Conservation (phyloP, 352 stramenopile species). For the Elongisporangium undulatum region DNA sequence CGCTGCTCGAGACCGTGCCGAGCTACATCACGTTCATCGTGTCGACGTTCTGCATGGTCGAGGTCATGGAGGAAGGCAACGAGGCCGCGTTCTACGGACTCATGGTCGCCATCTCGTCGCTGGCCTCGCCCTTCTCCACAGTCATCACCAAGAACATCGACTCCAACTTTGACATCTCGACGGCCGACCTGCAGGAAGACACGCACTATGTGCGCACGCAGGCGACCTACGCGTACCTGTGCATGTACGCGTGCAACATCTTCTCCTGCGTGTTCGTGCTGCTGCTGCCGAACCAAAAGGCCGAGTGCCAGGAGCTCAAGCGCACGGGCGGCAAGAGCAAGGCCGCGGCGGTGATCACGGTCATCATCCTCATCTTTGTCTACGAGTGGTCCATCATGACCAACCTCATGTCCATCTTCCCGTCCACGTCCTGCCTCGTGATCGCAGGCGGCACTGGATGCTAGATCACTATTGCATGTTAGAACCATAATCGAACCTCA, state of each 20-base stretch:
- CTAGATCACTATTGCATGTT: slow-evolving; percentile 3
- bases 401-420: slow-evolving; percentile 50
- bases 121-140: slow-evolving; percentile 38
- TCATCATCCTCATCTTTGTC: slow-evolving; percentile 32
- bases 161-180: slow-evolving; percentile 40
- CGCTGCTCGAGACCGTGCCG: slow-evolving; percentile 36
- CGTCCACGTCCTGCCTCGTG: slow-evolving; percentile 32
- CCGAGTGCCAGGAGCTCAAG: slow-evolving; percentile 33
- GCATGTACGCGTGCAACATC: slow-evolving; percentile 33
- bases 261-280: slow-evolving; percentile 37
- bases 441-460: slow-evolving; percentile 36
- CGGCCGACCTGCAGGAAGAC: slow-evolving; percentile 29
- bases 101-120: slow-evolving; percentile 29
- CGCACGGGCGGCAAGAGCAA: slow-evolving; percentile 31
- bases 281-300: slow-evolving; percentile 40
- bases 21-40: slow-evolving; percentile 42
- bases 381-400: slow-evolving; percentile 48
- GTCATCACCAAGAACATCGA: slow-evolving; percentile 55
- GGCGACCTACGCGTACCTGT: slow-evolving; percentile 30
- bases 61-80: slow-evolving; percentile 45
- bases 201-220: slow-evolving; percentile 27
- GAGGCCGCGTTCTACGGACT: slow-evolving; percentile 47
- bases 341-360: slow-evolving; percentile 25
- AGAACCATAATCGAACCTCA: no score
- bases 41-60: slow-evolving; percentile 43